A percentile compares a stretch with the other conserved stretches of the same genome.
These are phyloP conservation scores for Fusarium succisae DNA, from an alignment of 2,329 filamentous ascomycete genomes.

Conservation along the genomic window DNA sequence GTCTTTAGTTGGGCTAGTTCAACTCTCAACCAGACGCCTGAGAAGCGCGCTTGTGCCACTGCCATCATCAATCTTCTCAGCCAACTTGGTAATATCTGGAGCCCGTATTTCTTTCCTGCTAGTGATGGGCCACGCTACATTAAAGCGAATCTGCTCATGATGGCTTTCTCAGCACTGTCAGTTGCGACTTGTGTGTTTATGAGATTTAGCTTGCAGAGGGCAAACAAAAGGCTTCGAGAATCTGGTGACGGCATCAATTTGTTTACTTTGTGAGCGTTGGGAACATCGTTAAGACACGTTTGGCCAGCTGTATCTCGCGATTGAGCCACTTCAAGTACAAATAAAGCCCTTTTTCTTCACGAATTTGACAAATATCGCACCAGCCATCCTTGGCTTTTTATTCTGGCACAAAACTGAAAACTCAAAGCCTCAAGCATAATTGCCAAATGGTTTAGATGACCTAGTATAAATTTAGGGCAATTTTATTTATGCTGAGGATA, in stretches of 20 bases:
- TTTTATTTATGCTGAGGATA: too few species aligned
- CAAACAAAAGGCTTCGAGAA: neutral
- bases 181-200: neutral
- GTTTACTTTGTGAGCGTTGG: neutral
- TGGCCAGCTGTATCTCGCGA: neutral
- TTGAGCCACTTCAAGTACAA: accelerated
- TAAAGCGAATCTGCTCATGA: constrained; percentile 40
- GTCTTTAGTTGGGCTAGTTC: constrained; percentile 31
- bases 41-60: constrained; percentile 40
- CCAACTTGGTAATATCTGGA: constrained; percentile 40
- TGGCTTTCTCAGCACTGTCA: constrained; percentile 7
- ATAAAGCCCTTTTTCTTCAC: neutral
- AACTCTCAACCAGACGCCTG: constrained; percentile 36
- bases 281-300: neutral
- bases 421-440: too few species aligned
- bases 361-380: too few species aligned
- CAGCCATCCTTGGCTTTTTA: too few species aligned
- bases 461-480: accelerated
- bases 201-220: neutral
- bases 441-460: accelerated
- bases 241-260: neutral
- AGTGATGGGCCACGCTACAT: constrained; percentile 37
- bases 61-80: constrained; percentile 37
- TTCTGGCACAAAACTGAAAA: too few species aligned
- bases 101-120: constrained; percentile 41